These are phyloP conservation scores for Suillus placidus DNA, from an alignment of 768 basidiomycete species.

Conservation along the genomic window DNA sequence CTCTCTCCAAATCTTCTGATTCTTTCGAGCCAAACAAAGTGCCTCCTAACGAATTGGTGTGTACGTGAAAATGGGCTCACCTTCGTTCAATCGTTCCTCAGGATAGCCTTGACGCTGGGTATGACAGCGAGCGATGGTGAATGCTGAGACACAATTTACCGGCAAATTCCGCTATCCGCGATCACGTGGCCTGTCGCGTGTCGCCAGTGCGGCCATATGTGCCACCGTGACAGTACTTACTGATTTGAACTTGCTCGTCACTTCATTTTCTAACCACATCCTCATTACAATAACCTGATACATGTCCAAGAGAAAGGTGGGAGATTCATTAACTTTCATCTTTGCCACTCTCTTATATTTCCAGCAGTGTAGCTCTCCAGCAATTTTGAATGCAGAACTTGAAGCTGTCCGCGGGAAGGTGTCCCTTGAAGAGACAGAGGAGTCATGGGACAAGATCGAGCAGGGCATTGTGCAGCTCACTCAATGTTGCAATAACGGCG, in stretches of 20 bases:
- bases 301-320: constrained; percentile 36
- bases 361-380: constrained; percentile 35
- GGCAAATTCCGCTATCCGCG: constrained; percentile 23
- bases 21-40: background rate
- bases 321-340: background rate
- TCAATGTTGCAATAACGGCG: constrained; percentile 53
- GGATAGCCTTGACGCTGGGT: constrained; percentile 21
- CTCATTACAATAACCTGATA: constrained; percentile 7
- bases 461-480: constrained; percentile 50
- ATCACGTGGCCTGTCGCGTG: constrained; percentile 31
- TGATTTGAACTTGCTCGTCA: constrained; percentile 11
- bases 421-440: constrained; percentile 67
- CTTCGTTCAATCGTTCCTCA: constrained; percentile 25
- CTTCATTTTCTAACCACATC: background rate
- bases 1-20: constrained; percentile 1
- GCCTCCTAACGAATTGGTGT: background rate
- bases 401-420: constrained; percentile 45
- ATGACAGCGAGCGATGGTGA: constrained; percentile 3
- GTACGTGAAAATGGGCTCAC: constrained; percentile 23
- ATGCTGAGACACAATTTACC: constrained; percentile 24
- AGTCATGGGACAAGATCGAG: constrained; percentile 75
- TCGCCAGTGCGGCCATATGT: constrained; percentile 1
- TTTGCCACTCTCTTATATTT: constrained; percentile 1
- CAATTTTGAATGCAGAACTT: constrained; percentile 41
- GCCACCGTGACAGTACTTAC: constrained; percentile 10